Conservation (phyloP, 192 early-diverging fungal species). For the Podila epigama region DNA sequence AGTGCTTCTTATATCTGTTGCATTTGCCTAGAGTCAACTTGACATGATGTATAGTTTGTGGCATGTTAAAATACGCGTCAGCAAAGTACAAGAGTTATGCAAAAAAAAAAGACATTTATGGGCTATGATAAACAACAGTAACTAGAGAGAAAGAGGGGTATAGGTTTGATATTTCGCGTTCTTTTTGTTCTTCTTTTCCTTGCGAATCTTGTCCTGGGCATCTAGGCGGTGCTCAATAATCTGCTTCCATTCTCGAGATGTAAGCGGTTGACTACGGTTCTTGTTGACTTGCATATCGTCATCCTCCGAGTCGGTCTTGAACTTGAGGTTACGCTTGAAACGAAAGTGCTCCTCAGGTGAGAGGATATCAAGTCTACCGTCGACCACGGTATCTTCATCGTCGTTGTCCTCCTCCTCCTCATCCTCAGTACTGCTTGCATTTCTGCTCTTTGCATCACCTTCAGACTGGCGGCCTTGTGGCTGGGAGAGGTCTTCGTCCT, state of each 20-base stretch:
- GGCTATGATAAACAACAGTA: too few species aligned
- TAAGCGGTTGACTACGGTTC: not conserved
- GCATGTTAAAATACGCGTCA: too few species aligned
- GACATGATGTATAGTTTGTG: too few species aligned
- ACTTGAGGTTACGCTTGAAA: constrained; percentile 44
- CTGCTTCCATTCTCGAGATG: constrained; percentile 23
- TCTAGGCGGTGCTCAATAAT: constrained; percentile 21
- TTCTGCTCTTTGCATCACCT: too few species aligned
- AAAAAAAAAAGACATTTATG: too few species aligned
- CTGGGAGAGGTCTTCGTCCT: not conserved
- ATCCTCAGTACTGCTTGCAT: too few species aligned
- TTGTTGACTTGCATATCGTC: not conserved
- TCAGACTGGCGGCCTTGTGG: not conserved
- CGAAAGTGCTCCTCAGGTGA: constrained; percentile 18
- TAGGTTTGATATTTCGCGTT: not conserved
- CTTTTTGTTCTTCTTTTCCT: not conserved
- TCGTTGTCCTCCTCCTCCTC: not conserved
- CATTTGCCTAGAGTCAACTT: too few species aligned
- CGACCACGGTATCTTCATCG: not conserved
- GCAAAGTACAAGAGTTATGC: too few species aligned
- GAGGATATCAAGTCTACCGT: not conserved
- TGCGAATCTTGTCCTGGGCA: constrained; percentile 11
- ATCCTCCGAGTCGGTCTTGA: constrained; percentile 19
- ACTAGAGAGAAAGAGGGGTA: too few species aligned
- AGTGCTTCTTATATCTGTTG: too few species aligned